Evolutionary conservation across 768 basidiomycete species (phyloP).

Genomic region (Leccinum boreale): DNA sequence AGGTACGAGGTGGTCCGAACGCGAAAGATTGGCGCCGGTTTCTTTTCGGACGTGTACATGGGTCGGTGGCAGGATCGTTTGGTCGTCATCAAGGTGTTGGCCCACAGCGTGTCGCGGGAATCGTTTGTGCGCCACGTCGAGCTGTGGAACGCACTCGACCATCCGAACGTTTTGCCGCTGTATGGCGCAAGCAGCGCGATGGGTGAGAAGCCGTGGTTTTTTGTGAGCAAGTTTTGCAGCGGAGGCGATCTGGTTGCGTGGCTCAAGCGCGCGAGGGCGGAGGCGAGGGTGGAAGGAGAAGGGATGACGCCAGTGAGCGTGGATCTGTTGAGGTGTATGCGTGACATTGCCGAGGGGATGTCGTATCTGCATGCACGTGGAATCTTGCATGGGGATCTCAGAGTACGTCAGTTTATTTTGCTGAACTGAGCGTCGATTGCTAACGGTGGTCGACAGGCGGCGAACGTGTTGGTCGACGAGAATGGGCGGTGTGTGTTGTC

Average conservation of each 20-base stretch:
- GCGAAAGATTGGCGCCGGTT: constrained; percentile 65
- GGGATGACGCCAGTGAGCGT: background rate
- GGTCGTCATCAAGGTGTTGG: constrained; percentile 73
- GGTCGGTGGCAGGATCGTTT: constrained; percentile 65
- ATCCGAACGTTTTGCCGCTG: constrained; percentile 69
- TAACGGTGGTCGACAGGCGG: constrained; percentile 40
- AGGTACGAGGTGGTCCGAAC: constrained; percentile 76
- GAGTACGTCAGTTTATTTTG: constrained; percentile 41
- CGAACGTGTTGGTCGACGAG: constrained; percentile 76
- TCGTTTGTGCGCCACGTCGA: constrained; percentile 69
- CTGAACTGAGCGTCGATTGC: background rate
- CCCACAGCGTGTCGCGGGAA: constrained; percentile 53
- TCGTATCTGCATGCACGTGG: constrained; percentile 67
- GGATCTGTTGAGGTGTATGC: constrained; percentile 58
- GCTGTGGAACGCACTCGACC: constrained; percentile 68
- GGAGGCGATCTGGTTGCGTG: constrained; percentile 63
- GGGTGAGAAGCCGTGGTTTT: constrained; percentile 72
- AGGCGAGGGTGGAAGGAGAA: background rate
- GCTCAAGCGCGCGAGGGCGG: constrained; percentile 36
- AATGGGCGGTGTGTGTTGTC: constrained; percentile 65
- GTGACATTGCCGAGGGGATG: constrained; percentile 80
- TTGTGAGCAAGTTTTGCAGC: constrained; percentile 70
- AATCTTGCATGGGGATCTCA: constrained; percentile 79
- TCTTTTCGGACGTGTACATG: constrained; percentile 76
- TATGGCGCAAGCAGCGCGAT: constrained; percentile 74